Base-by-base conservation (phyloP, 2,329 filamentous ascomycete species). In the Trichocomaceae sp. region DNA sequence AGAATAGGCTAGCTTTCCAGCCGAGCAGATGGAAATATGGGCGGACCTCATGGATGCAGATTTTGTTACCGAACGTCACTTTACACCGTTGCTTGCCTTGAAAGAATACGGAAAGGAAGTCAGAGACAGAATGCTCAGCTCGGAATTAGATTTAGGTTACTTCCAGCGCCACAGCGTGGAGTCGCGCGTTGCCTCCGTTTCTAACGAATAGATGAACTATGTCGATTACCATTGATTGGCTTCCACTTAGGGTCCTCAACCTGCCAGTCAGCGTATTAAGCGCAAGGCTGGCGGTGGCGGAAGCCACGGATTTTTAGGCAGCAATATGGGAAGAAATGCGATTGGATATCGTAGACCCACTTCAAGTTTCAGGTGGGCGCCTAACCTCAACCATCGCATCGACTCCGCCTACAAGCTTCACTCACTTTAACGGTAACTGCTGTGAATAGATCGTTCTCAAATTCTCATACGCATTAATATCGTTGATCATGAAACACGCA, bases 141-240 rank as follows among this genome's bases (percentile, higher is more conserved):
- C 60, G 0, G 59, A 61, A 51, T 22, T 60, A n/a, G 54, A 62
- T 54, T 47, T 63, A 5, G 56, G 56, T 20, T 57, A 62, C 46
- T 61, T 63, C 50, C 48, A 20, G 13, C 26, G 42, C 29, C 6
- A 52, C 1, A 46, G 10, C 10, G 12, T 46, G 29, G 17, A 52
- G 9, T 52, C 41, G 22, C 41, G 17, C 22, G 50, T 52, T 37
- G 26, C 23, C 9, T 52, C 42, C 1, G 29, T 35, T n/a, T n/a
- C n/a, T n/a, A n/a, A n/a, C n/a, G n/a, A n/a, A n/a, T n/a, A n/a
- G n/a, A n/a, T n/a, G n/a, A n/a, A n/a, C n/a, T n/a, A n/a, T n/a
- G n/a, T n/a, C n/a, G n/a, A n/a, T n/a, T n/a, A n/a, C n/a, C n/a
- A n/a, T n/a, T n/a, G n/a, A n/a, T n/a, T n/a, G n/a, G n/a, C n/a